Percentiles rank a stretch among this genome's conserved stretches.
These are phyloP conservation scores for Dorcoceras hygrometricum DNA, from an alignment of 257 asterid species.

Conservation along the genomic window DNA sequence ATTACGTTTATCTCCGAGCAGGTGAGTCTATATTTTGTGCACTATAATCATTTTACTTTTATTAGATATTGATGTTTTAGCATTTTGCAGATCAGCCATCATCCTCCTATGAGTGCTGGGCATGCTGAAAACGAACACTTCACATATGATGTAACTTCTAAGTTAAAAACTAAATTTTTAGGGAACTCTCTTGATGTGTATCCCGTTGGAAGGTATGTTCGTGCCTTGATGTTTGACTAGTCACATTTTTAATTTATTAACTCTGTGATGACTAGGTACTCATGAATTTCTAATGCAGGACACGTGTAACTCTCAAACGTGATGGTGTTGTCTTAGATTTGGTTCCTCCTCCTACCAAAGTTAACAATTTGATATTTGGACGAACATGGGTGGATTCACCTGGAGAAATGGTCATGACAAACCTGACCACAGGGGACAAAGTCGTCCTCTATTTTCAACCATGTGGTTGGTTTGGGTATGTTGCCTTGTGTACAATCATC, in stretches of 20 bases:
- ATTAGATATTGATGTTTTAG: conserved; percentile 11
- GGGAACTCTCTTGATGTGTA: conserved; percentile 93
- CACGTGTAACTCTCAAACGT: conserved; percentile 78
- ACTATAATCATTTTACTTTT: conserved; percentile 5
- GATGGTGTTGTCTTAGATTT: conserved; percentile 78
- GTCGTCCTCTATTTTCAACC: conserved; percentile 95
- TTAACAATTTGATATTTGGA: conserved; percentile 89
- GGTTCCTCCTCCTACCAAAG: conserved; percentile 98
- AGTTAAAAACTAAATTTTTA: conserved; percentile 81
- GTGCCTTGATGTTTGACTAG: conserved; percentile 8
- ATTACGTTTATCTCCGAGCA: conserved; percentile 87
- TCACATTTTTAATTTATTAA: conserved; percentile 1
- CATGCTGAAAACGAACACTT: conserved; percentile 96
- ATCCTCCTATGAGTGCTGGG: conserved; percentile 98
- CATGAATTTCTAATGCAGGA: conserved; percentile 46
- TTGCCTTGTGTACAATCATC: conserved; percentile 1
- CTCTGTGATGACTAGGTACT: conserved; percentile 11
- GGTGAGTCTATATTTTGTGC: conserved; percentile 36
- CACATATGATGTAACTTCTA: conserved; percentile 81
- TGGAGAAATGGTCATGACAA: conserved; percentile 91
- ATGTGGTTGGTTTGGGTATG: conserved; percentile 99
- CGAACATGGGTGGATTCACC: conserved; percentile 99
- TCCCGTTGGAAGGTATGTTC: conserved; percentile 92
- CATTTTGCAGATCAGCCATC: conserved; percentile 61
- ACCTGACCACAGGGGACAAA: conserved; percentile 94